These are phyloP conservation scores for Suhomyces canberraensis DNA, from an alignment of 805 yeast species.

Conservation along the genomic window DNA sequence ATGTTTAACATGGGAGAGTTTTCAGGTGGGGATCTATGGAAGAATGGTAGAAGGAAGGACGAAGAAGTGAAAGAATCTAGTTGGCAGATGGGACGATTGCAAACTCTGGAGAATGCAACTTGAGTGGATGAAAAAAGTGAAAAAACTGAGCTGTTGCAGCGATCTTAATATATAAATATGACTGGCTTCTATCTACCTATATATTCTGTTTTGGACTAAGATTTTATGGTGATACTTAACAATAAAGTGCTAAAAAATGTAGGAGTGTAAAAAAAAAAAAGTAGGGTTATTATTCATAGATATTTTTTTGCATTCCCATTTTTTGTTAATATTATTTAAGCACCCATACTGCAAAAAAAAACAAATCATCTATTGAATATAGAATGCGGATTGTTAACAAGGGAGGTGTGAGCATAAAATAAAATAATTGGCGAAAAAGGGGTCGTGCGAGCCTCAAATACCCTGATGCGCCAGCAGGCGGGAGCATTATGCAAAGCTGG, in stretches of 20 bases:
- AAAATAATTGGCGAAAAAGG: background rate
- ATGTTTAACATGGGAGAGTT: conserved; percentile 3
- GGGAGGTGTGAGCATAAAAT: too few relatives aligned
- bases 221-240: conserved; percentile 8
- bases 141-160: background rate
- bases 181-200: background rate
- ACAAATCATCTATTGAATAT: too few relatives aligned
- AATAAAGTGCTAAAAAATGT: background rate
- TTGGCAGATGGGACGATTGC: background rate
- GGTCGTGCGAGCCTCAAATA: background rate
- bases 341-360: too few relatives aligned
- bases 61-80: background rate
- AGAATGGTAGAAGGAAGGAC: background rate
- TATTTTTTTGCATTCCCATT: background rate
- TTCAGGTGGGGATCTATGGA: too few relatives aligned
- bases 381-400: background rate
- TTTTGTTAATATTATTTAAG: background rate
- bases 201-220: conserved; percentile 1
- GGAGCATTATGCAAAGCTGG: too few relatives aligned
- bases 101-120: conserved; percentile 1
- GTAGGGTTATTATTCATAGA: background rate
- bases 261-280: too few relatives aligned
- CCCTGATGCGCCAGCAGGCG: too few relatives aligned
- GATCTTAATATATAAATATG: conserved; percentile 4
- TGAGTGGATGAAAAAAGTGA: conserved; percentile 2